phyloP scores from a whole-genome alignment of 2,329 filamentous ascomycete genomes.

The Herpotrichia juniperi region DNA sequence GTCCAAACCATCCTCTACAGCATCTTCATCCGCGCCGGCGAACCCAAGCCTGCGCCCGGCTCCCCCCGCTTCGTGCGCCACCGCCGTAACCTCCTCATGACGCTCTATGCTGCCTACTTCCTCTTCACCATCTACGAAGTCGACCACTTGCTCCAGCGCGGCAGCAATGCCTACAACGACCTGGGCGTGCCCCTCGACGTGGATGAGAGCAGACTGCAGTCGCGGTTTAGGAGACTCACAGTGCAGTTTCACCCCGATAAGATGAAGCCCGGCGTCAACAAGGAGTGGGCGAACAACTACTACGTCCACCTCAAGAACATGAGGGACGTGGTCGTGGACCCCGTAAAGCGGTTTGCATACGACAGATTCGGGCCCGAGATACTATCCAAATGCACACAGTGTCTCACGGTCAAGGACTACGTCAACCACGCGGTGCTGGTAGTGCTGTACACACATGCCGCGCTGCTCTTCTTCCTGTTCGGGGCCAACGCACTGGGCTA shows the following conservation, averaged over 20 bases:
- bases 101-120: constrained; percentile 83
- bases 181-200: constrained; percentile 73
- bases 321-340: constrained; percentile 85
- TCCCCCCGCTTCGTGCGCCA: constrained; percentile 73
- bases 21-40: constrained; percentile 86
- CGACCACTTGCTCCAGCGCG: constrained; percentile 75
- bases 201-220: constrained; percentile 78
- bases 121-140: constrained; percentile 92
- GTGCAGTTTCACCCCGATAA: constrained; percentile 85
- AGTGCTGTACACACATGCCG: constrained; percentile 32
- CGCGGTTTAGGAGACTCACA: constrained; percentile 74
- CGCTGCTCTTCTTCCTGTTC: constrained; percentile 32
- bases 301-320: constrained; percentile 86
- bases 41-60: constrained; percentile 74
- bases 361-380: constrained; percentile 79
- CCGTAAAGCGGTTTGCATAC: constrained; percentile 78
- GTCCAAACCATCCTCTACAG: constrained; percentile 84
- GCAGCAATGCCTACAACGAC: constrained; percentile 78
- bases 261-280: constrained; percentile 44
- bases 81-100: constrained; percentile 80
- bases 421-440: constrained; percentile 65
- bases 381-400: constrained; percentile 58
- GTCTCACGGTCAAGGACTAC: constrained; percentile 74
- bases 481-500: constrained; percentile 43
- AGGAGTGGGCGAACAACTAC: constrained; percentile 51